A percentile compares a stretch with the other conserved stretches of the same genome.
Evolutionary conservation across 805 yeast species (phyloP).

Genomic region (Pichia phayaonensis): DNA sequence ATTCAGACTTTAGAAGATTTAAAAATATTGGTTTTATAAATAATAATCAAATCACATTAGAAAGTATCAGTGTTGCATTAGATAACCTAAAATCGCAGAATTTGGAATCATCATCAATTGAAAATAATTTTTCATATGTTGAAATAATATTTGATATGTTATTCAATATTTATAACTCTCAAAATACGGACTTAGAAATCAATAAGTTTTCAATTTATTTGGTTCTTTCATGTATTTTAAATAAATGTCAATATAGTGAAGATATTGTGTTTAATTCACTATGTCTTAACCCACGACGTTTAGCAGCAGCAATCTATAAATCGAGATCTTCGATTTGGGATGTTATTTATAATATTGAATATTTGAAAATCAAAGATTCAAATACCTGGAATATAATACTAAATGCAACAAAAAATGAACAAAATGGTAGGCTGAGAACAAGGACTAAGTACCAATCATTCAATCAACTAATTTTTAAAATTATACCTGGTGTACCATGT

Average conservation of each 20-base stretch:
- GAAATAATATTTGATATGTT: constrained; percentile 2
- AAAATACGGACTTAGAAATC: background rate
- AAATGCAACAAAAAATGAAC: constrained; percentile 36
- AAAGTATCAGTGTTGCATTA: background rate
- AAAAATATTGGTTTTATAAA: background rate
- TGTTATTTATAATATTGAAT: constrained; percentile 11
- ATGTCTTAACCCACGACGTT: constrained; percentile 1
- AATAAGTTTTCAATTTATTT: background rate
- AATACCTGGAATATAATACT: constrained; percentile 63
- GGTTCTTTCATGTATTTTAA: background rate
- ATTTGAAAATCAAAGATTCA: constrained; percentile 14
- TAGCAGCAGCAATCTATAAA: constrained; percentile 7
- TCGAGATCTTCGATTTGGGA: constrained; percentile 10
- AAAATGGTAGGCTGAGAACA: constrained; percentile 26
- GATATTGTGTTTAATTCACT: constrained; percentile 4
- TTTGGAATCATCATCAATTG: background rate
- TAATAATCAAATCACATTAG: constrained; percentile 3
- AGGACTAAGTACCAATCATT: background rate
- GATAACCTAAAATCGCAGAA: background rate
- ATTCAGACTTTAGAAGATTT: background rate
- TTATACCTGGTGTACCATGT: constrained; percentile 49
- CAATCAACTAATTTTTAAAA: constrained; percentile 5
- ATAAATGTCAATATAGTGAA: background rate
- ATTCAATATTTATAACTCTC: background rate
- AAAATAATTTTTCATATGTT: background rate